Evolutionary conservation across 352 stramenopile genomes (phyloP), one percentile per base, ranked within the genome.

Genomic region (Thalassiosira mediterranea): DNA sequence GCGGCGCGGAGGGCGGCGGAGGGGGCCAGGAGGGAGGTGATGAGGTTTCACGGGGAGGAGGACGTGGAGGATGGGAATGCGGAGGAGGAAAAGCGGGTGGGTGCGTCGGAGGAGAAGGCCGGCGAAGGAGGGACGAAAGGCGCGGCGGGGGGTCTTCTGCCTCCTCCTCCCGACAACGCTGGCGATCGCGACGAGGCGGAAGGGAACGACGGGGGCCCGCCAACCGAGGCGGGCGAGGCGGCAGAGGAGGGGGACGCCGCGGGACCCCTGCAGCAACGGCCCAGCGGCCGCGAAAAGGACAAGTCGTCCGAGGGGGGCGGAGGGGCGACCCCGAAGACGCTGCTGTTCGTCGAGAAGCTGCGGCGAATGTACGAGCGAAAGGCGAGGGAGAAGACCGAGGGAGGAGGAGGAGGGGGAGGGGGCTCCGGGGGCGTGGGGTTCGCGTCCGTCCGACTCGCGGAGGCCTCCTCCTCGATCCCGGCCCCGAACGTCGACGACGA

Each of bases 341-440:
- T 77, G 25, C 63, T 79, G 5, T 89, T 90, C 63, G 80, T 86
- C 48, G 84, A 89, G 47, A 79, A 85, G 23, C 52, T 90, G 10
- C 58, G 81, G 23, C 38, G 74, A 62, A 84, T 89, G 56, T 90
- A 88, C 54, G 72, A 88, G 40, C 48, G 67, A 19, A 85, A 81
- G 26, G 79, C 80, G 40, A 81, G 81, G 57, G 74, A 83, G 64
- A 89, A 89, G 51, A 56, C 67, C 5, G 29, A 40, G 44, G 59
- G 47, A 34, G 53, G 31, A 54, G 21, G 32, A 53, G 21, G 15
- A 64, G 28, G n/a, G 26, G 19, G 4, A 7, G 13, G 17, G 29
- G n/a, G 8, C 28, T 37, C n/a, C n/a, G n/a, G n/a, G n/a, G n/a
- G n/a, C n/a, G n/a, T n/a, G n/a, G 21, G 29, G 15, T 66, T 52